Evolutionary conservation across 140 eudicot genomes (phyloP), one percentile per base, ranked within the genome.

Genomic region (Senecio squalidus): DNA sequence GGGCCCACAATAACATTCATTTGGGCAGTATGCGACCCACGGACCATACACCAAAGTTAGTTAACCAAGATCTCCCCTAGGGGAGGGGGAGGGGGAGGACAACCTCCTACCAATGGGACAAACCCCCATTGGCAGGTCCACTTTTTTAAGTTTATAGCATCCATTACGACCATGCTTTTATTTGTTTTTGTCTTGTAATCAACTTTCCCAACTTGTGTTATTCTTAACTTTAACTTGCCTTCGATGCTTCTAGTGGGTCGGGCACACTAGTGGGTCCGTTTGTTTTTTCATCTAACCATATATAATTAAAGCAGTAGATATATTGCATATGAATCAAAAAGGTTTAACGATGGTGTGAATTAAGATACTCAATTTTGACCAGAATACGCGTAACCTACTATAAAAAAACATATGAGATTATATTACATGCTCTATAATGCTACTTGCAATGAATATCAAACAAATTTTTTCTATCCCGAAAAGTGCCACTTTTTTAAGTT

Each of bases 151-250:
- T 66, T 28, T 62, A 43, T 62, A 71, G 66, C 66, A 72, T 57
- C 77, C 55, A 72, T 29, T 56, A 56, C 67, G 77, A 64, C 77
- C 72, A 20, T 72, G 72, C 62, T 56, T 64, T 64, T 72, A 10
- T 72, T 36, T 72, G 72, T 36, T 47, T 31, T 22, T 4, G 1
- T 34, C 21, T 15, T 54, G 44, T 31, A 41, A 6, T 71, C 41
- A 44, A 18, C 58, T 62, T 71, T 62, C 59, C 53, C 52, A 30
- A 30, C 43, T 62, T 25, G 55, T 59, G 41, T 49, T 25, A 16
- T 69, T 36, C 34, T 14, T 20, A n/a, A 34, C 72, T 66, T 20
- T 44, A 21, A 57, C 2, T 9, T 26, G 27, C 40, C 21, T 51
- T 11, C 38, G 41, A 34, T 64, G 67, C 51, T 43, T 39, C 65